Evolutionary conservation across 768 basidiomycete genomes (phyloP), one percentile per base, ranked within the genome.

Genomic region (Amanita subjunquillea): DNA sequence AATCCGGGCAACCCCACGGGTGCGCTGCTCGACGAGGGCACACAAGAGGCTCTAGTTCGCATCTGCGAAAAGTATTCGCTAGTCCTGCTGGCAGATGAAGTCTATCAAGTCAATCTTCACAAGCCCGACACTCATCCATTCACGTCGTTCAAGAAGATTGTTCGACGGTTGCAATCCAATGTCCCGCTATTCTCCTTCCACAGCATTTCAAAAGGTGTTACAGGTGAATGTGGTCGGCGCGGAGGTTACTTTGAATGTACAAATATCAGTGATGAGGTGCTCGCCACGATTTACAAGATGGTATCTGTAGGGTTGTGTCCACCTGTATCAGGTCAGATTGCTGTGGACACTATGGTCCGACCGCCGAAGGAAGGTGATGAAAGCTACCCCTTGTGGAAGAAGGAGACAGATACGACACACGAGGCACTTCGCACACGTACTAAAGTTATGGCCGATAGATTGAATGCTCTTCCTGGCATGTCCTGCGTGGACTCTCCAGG

Each of bases 1-100:
- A 99, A 99, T 72, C 95, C 95, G 0, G 95, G 95, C 22, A 99
- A 98, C 71, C 95, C 96, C 20, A 98, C 96, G 0, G 96, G 95
- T 39, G 80, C 85, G 3, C 76, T 95, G 48, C 78, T 99, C 9
- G 78, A 83, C 57, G 73, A 79, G 54, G 57, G 67, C 27, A 88
- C 87, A 20, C 88, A 92, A 75, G 71, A 75, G 53, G 70, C 77
- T 46, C 77, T 99, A 53, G 81, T 96, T n/a, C 69, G 80, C 25
- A 68, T 98, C 8, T 95, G 92, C 69, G 88, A 93, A 63, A 75
- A 87, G 58, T 73, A 97, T 69, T 72, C 74, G 6, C 82, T 99
- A 53, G 86, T 95, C 20, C 80, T 99, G 48, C 79, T 98, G 57
- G 95, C 95, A 0, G 95, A 99, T 67, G 95, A 99, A 67, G 95